Conservation (phyloP, 2,329 filamentous ascomycete genomes). For the Sclerotinia minor region DNA sequence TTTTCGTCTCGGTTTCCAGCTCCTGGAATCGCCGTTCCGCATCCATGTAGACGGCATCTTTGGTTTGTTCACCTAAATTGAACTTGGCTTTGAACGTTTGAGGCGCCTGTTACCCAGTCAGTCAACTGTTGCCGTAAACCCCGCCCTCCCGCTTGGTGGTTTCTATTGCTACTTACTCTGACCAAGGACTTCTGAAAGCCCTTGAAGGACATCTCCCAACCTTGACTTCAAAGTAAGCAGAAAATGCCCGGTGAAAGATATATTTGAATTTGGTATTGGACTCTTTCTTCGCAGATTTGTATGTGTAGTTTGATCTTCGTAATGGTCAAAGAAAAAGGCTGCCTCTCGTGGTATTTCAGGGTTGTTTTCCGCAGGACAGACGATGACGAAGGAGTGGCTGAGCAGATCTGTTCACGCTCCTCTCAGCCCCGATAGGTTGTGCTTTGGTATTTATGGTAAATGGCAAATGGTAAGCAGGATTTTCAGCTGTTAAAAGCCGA, state of each 20-base stretch:
- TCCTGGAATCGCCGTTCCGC: conserved; percentile 92
- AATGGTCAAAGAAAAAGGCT: not conserved
- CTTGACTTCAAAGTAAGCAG: conserved; percentile 8
- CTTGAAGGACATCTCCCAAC: conserved; percentile 82
- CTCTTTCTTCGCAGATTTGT: not conserved
- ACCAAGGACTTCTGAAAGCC: conserved; percentile 88
- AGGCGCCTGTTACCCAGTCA: conserved; percentile 60
- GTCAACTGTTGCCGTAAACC: conserved; percentile 36
- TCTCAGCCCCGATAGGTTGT: conserved; percentile 19
- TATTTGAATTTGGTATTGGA: not conserved
- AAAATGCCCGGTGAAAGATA: not conserved
- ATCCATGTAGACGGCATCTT: conserved; percentile 92
- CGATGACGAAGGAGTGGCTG: conserved; percentile 40
- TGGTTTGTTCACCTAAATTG: conserved; percentile 93
- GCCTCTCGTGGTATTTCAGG: conserved; percentile 21
- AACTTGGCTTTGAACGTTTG: conserved; percentile 90
- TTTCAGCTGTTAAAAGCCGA: conserved; percentile 2
- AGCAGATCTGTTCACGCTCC: conserved; percentile 26
- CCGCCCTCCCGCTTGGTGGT: conserved; percentile 22
- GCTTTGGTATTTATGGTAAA: conserved; percentile 9
- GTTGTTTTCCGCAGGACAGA: conserved; percentile 21
- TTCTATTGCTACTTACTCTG: conserved; percentile 59
- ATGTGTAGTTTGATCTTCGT: conserved; percentile 6
- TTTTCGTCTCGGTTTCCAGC: conserved; percentile 93
- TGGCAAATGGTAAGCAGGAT: not conserved